These are phyloP conservation scores for Fragosphaeria purpurea DNA, from an alignment of 2,329 filamentous ascomycete genomes.

Conservation along the genomic window DNA sequence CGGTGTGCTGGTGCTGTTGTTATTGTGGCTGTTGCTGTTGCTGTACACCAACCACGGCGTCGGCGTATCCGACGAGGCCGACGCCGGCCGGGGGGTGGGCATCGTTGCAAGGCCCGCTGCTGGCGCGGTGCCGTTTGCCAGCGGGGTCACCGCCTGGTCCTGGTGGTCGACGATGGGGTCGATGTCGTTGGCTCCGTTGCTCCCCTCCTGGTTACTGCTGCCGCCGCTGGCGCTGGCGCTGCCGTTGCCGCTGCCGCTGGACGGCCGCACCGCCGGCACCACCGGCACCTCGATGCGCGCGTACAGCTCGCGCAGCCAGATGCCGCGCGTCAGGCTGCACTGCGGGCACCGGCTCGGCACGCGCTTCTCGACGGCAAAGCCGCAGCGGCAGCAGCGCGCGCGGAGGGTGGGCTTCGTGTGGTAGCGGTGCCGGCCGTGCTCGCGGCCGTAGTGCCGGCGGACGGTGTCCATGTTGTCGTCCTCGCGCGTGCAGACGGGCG, in stretches of 20 bases:
- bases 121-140: too few species aligned
- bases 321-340: constrained; percentile 1
- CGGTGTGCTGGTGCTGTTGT: too few species aligned
- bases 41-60: too few species aligned
- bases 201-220: not conserved
- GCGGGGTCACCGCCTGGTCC: too few species aligned
- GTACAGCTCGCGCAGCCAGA: constrained; percentile 11
- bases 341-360: constrained; percentile 4
- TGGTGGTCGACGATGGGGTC: too few species aligned
- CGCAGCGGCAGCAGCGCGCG: constrained; percentile 7
- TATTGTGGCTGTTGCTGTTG: too few species aligned
- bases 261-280: not conserved
- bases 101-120: too few species aligned
- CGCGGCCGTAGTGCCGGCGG: constrained; percentile 14
- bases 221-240: not conserved
- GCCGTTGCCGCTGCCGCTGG: not conserved
- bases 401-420: constrained; percentile 5
- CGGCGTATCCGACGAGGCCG: too few species aligned
- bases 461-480: constrained; percentile 13
- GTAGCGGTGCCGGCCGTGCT: constrained; percentile 13
- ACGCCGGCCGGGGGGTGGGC: too few species aligned
- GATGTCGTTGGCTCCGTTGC: too few species aligned
- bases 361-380: not conserved
- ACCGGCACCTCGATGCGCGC: constrained; percentile 10
- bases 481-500: constrained; percentile 11